Evolutionary conservation across 1,139 yeast species (phyloP).

Genomic region (Yamadazyma sp.): DNA sequence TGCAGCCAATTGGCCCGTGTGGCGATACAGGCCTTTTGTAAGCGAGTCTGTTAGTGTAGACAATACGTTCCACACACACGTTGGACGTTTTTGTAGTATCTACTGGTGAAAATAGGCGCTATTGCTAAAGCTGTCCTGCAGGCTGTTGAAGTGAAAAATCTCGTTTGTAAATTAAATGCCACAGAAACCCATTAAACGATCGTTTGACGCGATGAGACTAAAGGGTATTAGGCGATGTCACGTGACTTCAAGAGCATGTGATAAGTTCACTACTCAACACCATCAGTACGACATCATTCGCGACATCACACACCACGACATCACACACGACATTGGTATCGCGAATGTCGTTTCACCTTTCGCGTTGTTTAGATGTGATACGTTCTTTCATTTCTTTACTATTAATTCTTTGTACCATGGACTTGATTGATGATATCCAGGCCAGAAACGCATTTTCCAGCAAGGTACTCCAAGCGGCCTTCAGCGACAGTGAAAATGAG

Average conservation of each 20-base stretch:
- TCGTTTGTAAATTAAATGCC: neutral
- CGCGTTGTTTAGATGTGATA: conserved; percentile 1
- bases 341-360: neutral
- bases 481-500: neutral
- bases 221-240: conserved; percentile 4
- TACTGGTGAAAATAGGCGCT: too few species aligned
- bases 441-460: conserved; percentile 9
- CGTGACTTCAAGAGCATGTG: conserved; percentile 5
- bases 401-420: conserved; percentile 13
- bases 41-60: too few species aligned
- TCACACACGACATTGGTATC: conserved; percentile 1
- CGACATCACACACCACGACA: neutral
- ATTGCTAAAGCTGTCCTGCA: too few species aligned
- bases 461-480: conserved; percentile 3
- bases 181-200: conserved; percentile 2
- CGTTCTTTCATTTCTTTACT: neutral
- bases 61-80: too few species aligned
- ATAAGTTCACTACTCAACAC: neutral
- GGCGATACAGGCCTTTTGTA: too few species aligned
- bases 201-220: conserved; percentile 6
- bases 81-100: too few species aligned
- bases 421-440: conserved; percentile 18
- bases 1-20: neutral
- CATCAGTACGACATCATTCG: neutral
- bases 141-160: too few species aligned